phyloP scores from a whole-genome alignment of 2,329 filamentous ascomycete species.

The Ophiocordyceps robertsii region DNA sequence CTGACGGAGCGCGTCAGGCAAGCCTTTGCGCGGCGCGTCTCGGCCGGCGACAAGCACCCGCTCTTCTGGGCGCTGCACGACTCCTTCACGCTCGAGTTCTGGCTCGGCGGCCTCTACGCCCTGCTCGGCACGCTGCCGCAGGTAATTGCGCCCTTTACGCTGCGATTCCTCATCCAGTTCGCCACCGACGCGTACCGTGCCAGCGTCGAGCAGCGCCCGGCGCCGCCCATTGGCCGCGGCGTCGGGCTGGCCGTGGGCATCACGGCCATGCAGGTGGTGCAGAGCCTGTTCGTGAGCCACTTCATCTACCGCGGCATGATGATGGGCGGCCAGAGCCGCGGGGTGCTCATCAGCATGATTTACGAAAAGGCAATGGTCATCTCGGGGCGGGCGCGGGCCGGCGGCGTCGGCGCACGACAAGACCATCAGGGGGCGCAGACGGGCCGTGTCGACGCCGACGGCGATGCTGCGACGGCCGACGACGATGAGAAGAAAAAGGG shows the following conservation, averaged over 20 bases:
- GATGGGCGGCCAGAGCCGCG: constrained; percentile 72
- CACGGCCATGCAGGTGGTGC: constrained; percentile 69
- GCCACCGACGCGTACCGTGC: constrained; percentile 68
- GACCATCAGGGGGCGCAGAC: background rate
- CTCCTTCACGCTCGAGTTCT: constrained; percentile 73
- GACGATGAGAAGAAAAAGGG: constrained; percentile 15
- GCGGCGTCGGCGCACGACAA: constrained; percentile 34
- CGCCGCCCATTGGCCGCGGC: constrained; percentile 60
- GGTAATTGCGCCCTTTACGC: constrained; percentile 71
- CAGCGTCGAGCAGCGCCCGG: constrained; percentile 29
- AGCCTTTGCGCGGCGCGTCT: constrained; percentile 56
- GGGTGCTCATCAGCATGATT: constrained; percentile 70
- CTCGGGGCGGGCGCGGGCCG: constrained; percentile 77
- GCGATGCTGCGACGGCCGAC: constrained; percentile 19
- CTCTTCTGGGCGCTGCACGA: constrained; percentile 75
- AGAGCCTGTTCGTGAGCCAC: constrained; percentile 73
- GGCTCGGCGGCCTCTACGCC: constrained; percentile 68
- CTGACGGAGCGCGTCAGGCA: constrained; percentile 53
- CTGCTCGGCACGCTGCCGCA: constrained; percentile 61
- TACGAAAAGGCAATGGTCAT: constrained; percentile 89
- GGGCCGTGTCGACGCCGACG: background rate
- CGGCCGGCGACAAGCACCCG: constrained; percentile 57
- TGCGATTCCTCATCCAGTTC: constrained; percentile 79
- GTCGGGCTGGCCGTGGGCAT: constrained; percentile 77
- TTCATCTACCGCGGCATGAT: constrained; percentile 91